Evolutionary conservation across 768 basidiomycete genomes (phyloP).

Genomic region (Filobasidium floriforme): DNA sequence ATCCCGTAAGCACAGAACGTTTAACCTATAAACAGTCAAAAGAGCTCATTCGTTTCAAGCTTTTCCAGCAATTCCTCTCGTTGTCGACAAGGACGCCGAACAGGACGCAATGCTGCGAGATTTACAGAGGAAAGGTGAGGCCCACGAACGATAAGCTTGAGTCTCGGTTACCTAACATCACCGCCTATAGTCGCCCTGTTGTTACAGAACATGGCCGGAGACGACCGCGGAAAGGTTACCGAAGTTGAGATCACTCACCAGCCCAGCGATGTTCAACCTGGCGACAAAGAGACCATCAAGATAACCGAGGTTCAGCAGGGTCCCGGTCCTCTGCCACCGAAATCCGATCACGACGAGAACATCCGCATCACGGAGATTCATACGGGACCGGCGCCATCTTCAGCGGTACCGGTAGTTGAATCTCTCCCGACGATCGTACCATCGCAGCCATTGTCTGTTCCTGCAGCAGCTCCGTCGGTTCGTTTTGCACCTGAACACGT

Average conservation of each 20-base stretch:
- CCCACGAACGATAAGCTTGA: background rate
- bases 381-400: constrained; percentile 13
- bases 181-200: constrained; percentile 33
- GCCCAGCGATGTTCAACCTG: background rate
- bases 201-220: constrained; percentile 25
- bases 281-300: background rate
- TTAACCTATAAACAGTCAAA: too few relatives aligned
- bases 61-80: constrained; percentile 18
- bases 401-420: background rate
- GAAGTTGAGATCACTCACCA: constrained; percentile 11
- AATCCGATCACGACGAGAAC: background rate
- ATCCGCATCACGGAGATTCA: constrained; percentile 16
- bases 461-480: constrained; percentile 9
- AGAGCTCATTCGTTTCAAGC: background rate
- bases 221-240: background rate
- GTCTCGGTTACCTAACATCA: background rate
- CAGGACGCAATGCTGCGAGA: constrained; percentile 38
- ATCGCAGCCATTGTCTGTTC: constrained; percentile 1
- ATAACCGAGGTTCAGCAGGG: background rate
- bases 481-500: constrained; percentile 21
- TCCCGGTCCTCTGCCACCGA: background rate
- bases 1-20: constrained; percentile 24
- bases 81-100: constrained; percentile 32
- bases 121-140: constrained; percentile 38
- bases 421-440: constrained; percentile 4